phyloP scores from a whole-genome alignment of 352 stramenopile species.

The Phytophthora kernoviae region DNA sequence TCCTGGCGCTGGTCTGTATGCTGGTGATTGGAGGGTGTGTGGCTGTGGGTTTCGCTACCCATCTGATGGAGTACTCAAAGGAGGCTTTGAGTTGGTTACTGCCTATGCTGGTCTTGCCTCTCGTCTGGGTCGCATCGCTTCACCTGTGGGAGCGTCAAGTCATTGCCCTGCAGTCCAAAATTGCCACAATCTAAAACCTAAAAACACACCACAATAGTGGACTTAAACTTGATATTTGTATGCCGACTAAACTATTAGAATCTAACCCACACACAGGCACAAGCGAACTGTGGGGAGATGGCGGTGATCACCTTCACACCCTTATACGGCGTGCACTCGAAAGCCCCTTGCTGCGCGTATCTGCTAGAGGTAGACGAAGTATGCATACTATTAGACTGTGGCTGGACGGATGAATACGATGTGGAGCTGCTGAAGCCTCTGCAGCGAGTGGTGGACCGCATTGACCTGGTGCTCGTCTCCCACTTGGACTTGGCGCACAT shows the following conservation, averaged over 20 bases:
- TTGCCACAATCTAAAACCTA: slow-evolving; percentile 12
- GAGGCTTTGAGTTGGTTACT: slow-evolving; percentile 45
- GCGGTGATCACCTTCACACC: slow-evolving; percentile 92
- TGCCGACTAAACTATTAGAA: neutral
- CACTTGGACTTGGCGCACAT: slow-evolving; percentile 91
- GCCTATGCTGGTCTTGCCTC: slow-evolving; percentile 53
- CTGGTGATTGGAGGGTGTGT: slow-evolving; percentile 41
- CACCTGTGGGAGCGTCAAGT: slow-evolving; percentile 49
- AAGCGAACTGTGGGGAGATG: too few species aligned
- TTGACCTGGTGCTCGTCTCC: slow-evolving; percentile 91
- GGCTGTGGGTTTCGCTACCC: slow-evolving; percentile 39
- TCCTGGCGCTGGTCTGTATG: slow-evolving; percentile 32
- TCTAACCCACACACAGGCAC: too few species aligned
- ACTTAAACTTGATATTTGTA: too few species aligned
- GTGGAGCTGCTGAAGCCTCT: slow-evolving; percentile 83
- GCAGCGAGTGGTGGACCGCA: slow-evolving; percentile 78
- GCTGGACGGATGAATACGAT: slow-evolving; percentile 91
- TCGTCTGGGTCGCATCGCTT: slow-evolving; percentile 50
- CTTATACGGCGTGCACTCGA: slow-evolving; percentile 87
- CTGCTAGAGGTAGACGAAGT: slow-evolving; percentile 92
- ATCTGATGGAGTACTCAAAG: slow-evolving; percentile 38
- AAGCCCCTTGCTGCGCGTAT: slow-evolving; percentile 83
- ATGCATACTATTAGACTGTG: slow-evolving; percentile 91
- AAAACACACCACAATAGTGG: too few species aligned
- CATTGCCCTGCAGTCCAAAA: slow-evolving; percentile 30